Base-by-base conservation (phyloP, 352 stramenopile genomes). In the Phytopythium vexans region DNA sequence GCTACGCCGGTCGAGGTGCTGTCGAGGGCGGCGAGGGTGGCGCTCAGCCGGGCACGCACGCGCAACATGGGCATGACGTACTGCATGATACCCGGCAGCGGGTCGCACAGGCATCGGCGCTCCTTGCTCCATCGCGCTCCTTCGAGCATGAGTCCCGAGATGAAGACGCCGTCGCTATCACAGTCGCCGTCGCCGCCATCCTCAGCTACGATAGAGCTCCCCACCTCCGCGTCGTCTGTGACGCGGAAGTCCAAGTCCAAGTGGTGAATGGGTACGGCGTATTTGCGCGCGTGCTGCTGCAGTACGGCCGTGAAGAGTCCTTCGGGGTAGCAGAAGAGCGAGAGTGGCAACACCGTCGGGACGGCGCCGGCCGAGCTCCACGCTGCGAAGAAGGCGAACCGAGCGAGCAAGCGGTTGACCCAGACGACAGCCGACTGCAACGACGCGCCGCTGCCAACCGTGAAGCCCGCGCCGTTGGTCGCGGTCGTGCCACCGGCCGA, bases 1-100 rank as follows among this genome's bases (percentile, higher is more conserved):
- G 21, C 21, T 27, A 27, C 21, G 21, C 21, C 21, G 21, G 21
- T 27, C 21, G 21, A 27, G 21, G 21, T 27, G 21, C 21, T 8
- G 35, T 11, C 21, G 4, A 32, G 27, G n/a, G 10, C 7, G 12
- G 27, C 48, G 41, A 52, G 41, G 5, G 41, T 12, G 4, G 51
- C 37, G 34, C 64, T 75, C 41, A 53, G 49, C 21, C 76, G 69
- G 0, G 92, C 84, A 15, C 92, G 49, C 27, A 98, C 90, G 51
- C 93, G 85, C 27, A 98, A 90, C 10, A 88, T 56, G 15, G 94
- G 90, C 68, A 97, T 89, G 21, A 66, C 56, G 38, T 89, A 70
- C 15, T 82, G 68, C 64, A 91, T 83, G 9, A 84, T 56, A 4
- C 80, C 80, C 8, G 81, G 81, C 9, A 56, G 56, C 3, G 83